Percentiles rank a stretch among this genome's conserved stretches.
Conservation (phyloP, 2,329 filamentous ascomycete species). For the Talaromyces verruculosus region DNA sequence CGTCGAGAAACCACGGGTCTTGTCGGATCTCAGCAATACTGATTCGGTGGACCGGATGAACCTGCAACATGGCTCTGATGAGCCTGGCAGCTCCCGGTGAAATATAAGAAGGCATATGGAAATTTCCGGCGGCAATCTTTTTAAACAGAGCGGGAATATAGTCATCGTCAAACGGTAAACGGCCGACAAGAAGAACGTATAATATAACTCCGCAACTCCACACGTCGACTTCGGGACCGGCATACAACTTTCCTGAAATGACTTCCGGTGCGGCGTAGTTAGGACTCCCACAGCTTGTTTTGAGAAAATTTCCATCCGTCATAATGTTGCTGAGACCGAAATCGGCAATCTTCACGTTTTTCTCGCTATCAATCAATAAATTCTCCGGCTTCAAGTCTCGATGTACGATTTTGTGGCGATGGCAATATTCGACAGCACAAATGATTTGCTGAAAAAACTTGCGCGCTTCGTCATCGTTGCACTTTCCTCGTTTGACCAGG, state of each 20-base stretch:
- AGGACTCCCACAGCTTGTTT: constrained; percentile 95
- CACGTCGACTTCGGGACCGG: constrained; percentile 95
- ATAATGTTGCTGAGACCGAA: constrained; percentile 99
- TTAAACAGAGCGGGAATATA: constrained; percentile 97
- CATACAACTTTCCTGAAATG: constrained; percentile 95
- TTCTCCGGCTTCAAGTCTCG: constrained; percentile 98
- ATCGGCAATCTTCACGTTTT: constrained; percentile 99
- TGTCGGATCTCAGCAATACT: constrained; percentile 90
- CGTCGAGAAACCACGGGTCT: constrained; percentile 90
- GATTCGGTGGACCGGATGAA: constrained; percentile 90
- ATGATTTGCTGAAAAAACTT: constrained; percentile 99
- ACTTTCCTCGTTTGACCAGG: constrained; percentile 88
- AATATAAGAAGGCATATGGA: constrained; percentile 88
- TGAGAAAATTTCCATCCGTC: constrained; percentile 98
- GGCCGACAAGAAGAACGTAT: constrained; percentile 64
- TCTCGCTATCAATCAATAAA: constrained; percentile 85
- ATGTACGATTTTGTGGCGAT: constrained; percentile 98
- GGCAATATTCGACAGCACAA: constrained; percentile 97
- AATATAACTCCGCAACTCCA: constrained; percentile 68
- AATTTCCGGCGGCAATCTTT: constrained; percentile 93
- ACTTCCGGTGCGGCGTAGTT: constrained; percentile 98
- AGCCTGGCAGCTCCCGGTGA: constrained; percentile 70
- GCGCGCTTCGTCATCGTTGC: constrained; percentile 87
- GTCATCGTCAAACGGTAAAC: constrained; percentile 93
- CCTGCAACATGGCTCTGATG: constrained; percentile 91